Evolutionary conservation across 257 asterid genomes (phyloP).

Genomic region (Nicotiana attenuata): DNA sequence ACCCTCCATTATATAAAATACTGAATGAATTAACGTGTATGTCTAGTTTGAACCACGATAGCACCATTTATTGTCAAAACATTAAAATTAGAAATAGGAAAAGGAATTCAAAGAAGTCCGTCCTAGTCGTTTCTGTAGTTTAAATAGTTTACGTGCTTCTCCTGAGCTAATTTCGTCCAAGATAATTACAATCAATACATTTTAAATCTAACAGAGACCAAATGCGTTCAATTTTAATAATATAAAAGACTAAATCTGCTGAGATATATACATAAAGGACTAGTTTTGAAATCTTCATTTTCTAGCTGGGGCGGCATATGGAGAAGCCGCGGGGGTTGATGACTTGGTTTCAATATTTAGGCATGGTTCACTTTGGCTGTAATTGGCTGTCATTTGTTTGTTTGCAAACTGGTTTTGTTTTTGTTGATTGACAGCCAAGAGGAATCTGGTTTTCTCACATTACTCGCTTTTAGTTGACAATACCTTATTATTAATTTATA

Average conservation of each 20-base stretch:
- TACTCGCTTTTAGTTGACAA: background rate
- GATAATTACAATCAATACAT: background rate
- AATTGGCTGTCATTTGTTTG: slow-evolving; percentile 27
- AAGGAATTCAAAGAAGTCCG: background rate
- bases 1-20: background rate
- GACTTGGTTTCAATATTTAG: background rate
- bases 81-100: background rate
- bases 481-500: background rate
- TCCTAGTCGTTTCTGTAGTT: background rate
- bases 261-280: background rate
- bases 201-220: background rate
- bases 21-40: background rate
- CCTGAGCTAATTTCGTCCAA: background rate
- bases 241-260: background rate
- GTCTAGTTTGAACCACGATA: background rate
- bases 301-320: background rate
- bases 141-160: background rate
- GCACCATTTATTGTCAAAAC: background rate
- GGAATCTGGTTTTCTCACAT: slow-evolving; percentile 24
- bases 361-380: slow-evolving; percentile 49
- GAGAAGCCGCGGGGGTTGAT: background rate
- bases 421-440: slow-evolving; percentile 41
- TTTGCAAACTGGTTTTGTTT: slow-evolving; percentile 8
- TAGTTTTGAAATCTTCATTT: background rate
- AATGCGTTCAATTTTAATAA: background rate